Percentiles rank a stretch among this genome's conserved stretches.
Evolutionary conservation across 768 basidiomycete genomes (phyloP).

Genomic region (Pleurotus giganteus): DNA sequence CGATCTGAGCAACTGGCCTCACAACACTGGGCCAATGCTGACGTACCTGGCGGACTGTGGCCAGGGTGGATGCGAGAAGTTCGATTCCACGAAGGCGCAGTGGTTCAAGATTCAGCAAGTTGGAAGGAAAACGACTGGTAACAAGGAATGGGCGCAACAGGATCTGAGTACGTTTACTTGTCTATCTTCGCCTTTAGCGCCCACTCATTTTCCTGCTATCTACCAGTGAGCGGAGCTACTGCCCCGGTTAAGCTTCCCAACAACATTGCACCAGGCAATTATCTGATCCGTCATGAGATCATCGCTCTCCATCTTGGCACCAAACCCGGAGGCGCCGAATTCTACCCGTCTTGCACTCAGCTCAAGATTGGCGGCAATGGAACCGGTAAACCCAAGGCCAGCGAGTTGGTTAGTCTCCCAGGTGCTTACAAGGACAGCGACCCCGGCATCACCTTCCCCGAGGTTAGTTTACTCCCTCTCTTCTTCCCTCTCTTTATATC

Average conservation of each 20-base stretch:
- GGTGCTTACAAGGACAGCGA: slow-evolving; percentile 72
- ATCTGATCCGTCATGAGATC: slow-evolving; percentile 78
- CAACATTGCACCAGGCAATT: slow-evolving; percentile 66
- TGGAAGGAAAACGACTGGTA: slow-evolving; percentile 35
- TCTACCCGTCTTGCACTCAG: slow-evolving; percentile 74
- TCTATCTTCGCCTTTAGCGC: neutral
- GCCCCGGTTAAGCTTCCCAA: slow-evolving; percentile 44
- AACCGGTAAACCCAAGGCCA: slow-evolving; percentile 41
- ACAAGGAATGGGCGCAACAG: slow-evolving; percentile 47
- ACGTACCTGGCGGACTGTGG: slow-evolving; percentile 74
- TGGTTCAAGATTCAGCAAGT: slow-evolving; percentile 76
- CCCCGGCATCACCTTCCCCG: slow-evolving; percentile 63
- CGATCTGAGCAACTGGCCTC: slow-evolving; percentile 34
- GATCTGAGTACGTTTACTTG: slow-evolving; percentile 44
- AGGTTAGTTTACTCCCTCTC: slow-evolving; percentile 26
- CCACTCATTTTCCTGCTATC: neutral
- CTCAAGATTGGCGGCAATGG: slow-evolving; percentile 54
- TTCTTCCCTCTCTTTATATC: neutral
- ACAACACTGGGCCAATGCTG: slow-evolving; percentile 67
- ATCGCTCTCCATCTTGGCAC: slow-evolving; percentile 71
- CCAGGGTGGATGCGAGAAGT: slow-evolving; percentile 53
- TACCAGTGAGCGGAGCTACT: slow-evolving; percentile 38
- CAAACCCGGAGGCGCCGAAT: slow-evolving; percentile 67
- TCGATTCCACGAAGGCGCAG: slow-evolving; percentile 52
- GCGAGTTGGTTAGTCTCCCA: slow-evolving; percentile 63